A percentile compares a stretch with the other conserved stretches of the same genome.
phyloP scores from a whole-genome alignment of 306 rosid genomes.

The Lathyrus aphaca region DNA sequence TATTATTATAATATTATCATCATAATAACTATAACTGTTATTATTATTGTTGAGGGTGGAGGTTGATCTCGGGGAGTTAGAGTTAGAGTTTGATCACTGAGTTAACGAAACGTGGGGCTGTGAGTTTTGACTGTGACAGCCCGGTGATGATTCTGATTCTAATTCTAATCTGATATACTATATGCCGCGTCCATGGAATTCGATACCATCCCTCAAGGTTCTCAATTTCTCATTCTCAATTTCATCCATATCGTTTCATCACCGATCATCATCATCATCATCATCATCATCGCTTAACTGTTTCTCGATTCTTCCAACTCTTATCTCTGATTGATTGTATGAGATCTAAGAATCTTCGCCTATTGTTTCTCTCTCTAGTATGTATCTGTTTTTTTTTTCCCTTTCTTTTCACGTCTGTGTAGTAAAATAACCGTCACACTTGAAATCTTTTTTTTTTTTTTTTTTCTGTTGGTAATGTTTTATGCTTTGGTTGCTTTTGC shows the following conservation, averaged over 20 bases:
- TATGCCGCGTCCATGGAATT: conserved; percentile 7
- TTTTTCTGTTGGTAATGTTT: conserved; percentile 15
- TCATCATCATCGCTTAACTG: not conserved
- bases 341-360: conserved; percentile 35
- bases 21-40: not conserved
- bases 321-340: not conserved
- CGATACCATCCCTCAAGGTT: conserved; percentile 48
- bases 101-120: conserved; percentile 25
- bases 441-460: not conserved
- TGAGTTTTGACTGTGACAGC: conserved; percentile 26
- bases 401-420: not conserved
- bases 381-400: not conserved
- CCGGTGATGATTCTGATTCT: conserved; percentile 37
- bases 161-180: conserved; percentile 7
- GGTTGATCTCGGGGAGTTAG: conserved; percentile 28
- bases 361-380: not conserved
- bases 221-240: conserved; percentile 17
- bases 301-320: conserved; percentile 15
- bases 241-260: not conserved
- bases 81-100: not conserved
- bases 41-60: conserved; percentile 24
- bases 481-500: conserved; percentile 22
- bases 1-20: not conserved
- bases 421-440: conserved; percentile 4
- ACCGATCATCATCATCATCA: conserved; percentile 27